Evolutionary conservation across 805 yeast genomes (phyloP), one percentile per base, ranked within the genome.

Genomic region (Saitoella complicata): DNA sequence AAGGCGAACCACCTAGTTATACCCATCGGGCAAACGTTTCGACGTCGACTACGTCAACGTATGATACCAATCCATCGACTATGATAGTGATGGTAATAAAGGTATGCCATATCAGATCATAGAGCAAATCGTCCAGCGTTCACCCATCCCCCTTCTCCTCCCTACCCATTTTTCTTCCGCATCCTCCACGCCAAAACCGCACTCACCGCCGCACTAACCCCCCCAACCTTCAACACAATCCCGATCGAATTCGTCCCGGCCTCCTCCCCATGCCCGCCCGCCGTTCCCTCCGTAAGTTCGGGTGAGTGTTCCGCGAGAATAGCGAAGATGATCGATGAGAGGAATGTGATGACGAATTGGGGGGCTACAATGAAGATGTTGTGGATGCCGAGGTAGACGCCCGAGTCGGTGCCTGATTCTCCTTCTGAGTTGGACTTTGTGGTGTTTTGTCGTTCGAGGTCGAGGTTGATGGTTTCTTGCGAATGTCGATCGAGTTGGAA

Each of bases 281-380:
- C 48, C 7, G 46, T 44, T 3, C 48, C 32, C 42, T 49, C 52
- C 5, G 41, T 42, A 4, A 46, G 38, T 31, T 49, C 44, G 35
- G 43, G 47, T 29, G 49, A 49, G 11, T 54, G 21, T 21, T 21
- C 21, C 21, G 21, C 56, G 34, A 58, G 40, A 8, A 58, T 41
- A 2, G 59, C 47, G 52, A 63, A 64, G 2, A 65, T 54, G 5
- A 63, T 39, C 44, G 55, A 63, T 2, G 67, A 62, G n/a, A 58
- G 55, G 39, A 65, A 57, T 1, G 68, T 62, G 4, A 67, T 62
- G 1, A 64, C 51, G 30, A 64, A 54, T 50, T 64, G 68, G 6
- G 68, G 69, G 6, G 63, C 44, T 6, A 66, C 62, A 41, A 64
- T 53, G 6, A 67, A 61, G 5, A 61, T 60, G 44, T 64, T 64